Percentiles rank a stretch among this genome's conserved stretches.
phyloP scores from a whole-genome alignment of 2,329 filamentous ascomycete species.

The Stylonectria norvegica region DNA sequence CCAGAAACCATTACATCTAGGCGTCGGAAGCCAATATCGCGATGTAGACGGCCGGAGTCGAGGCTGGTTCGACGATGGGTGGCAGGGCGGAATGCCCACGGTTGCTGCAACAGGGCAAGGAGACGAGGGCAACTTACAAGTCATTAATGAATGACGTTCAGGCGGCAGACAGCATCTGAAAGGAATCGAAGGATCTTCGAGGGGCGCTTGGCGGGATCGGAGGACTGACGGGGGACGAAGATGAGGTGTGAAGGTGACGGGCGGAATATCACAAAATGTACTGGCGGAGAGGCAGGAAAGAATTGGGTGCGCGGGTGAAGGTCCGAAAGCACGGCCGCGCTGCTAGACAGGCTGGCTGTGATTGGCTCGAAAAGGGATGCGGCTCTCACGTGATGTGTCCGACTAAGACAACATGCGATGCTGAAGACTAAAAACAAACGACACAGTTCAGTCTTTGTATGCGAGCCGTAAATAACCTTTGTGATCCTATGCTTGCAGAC shows the following conservation, averaged over 20 bases:
- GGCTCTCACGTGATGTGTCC: slow-evolving; percentile 6
- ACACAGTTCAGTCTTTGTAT: too few relatives aligned
- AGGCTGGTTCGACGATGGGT: slow-evolving; percentile 37
- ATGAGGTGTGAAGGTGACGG: slow-evolving; percentile 34
- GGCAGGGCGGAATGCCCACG: slow-evolving; percentile 34
- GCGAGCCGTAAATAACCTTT: too few relatives aligned
- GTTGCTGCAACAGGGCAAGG: slow-evolving; percentile 28
- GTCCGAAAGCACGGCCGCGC: slow-evolving; percentile 27
- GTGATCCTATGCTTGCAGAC: too few relatives aligned
- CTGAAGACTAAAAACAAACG: too few relatives aligned
- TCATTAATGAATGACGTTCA: slow-evolving; percentile 46
- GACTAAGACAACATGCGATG: too few relatives aligned
- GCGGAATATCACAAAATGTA: slow-evolving; percentile 35
- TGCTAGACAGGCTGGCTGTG: slow-evolving; percentile 24
- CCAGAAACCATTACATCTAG: slow-evolving; percentile 21
- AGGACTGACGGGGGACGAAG: slow-evolving; percentile 26
- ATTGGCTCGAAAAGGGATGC: slow-evolving; percentile 10
- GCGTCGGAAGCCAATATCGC: slow-evolving; percentile 32
- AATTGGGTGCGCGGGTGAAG: slow-evolving; percentile 37
- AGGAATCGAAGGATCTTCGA: slow-evolving; percentile 22
- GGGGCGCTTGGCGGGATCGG: slow-evolving; percentile 27
- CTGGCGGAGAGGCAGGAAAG: slow-evolving; percentile 38
- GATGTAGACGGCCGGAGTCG: slow-evolving; percentile 31
- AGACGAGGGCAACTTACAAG: slow-evolving; percentile 43
- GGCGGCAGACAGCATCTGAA: slow-evolving; percentile 32